Evolutionary conservation across 441 rosid species (phyloP).

Genomic region (Pelargonium cotyledonis): DNA sequence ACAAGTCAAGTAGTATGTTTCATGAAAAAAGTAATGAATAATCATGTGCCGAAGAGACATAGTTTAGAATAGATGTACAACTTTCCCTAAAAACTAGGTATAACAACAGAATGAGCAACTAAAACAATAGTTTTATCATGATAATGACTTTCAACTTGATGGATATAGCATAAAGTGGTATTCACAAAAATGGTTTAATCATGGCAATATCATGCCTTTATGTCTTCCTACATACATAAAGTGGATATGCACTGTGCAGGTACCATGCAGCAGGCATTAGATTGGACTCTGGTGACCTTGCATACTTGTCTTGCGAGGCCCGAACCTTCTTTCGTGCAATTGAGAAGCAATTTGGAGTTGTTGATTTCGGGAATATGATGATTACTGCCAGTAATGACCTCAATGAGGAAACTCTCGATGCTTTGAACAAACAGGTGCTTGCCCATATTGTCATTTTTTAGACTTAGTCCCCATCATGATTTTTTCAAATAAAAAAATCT

Average conservation of each 20-base stretch:
- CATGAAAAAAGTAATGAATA: too few relatives aligned
- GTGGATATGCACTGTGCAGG: slow-evolving; percentile 33
- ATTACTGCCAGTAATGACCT: slow-evolving; percentile 94
- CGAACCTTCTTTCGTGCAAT: slow-evolving; percentile 57
- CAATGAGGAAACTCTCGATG: slow-evolving; percentile 93
- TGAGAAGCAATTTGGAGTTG: slow-evolving; percentile 60
- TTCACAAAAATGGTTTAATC: too few relatives aligned
- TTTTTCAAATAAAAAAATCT: too few relatives aligned
- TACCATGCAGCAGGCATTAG: slow-evolving; percentile 81
- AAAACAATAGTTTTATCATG: not conserved
- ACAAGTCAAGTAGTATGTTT: too few relatives aligned
- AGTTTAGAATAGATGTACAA: too few relatives aligned
- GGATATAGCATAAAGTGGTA: not conserved
- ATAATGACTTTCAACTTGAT: not conserved
- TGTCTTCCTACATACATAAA: too few relatives aligned
- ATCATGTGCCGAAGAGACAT: too few relatives aligned
- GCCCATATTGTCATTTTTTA: too few relatives aligned
- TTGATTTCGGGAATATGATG: slow-evolving; percentile 58
- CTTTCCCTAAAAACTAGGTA: not conserved
- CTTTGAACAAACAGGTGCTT: slow-evolving; percentile 66
- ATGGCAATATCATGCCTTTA: too few relatives aligned
- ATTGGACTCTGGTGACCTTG: slow-evolving; percentile 90
- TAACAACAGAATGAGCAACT: not conserved
- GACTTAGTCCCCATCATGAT: too few relatives aligned
- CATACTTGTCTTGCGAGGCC: slow-evolving; percentile 65